These are phyloP conservation scores for Geoglossum glabrum DNA, from an alignment of 495 filamentous ascomycete genomes.

Conservation along the genomic window DNA sequence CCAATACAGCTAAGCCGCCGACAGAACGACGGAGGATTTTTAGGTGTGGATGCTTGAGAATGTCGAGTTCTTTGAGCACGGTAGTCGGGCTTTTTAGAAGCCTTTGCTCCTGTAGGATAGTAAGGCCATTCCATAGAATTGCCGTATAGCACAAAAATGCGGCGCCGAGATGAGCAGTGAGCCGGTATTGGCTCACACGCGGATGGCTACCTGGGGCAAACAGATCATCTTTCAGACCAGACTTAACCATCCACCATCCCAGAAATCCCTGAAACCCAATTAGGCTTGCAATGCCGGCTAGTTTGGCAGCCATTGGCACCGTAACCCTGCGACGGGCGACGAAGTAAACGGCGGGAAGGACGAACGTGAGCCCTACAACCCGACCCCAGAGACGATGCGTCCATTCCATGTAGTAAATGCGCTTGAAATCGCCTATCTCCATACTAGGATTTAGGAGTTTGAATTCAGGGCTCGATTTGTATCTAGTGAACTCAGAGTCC, in stretches of 20 bases:
- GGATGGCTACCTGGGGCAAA: constrained; percentile 82
- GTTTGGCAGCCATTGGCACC: constrained; percentile 47
- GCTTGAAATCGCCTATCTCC: constrained; percentile 81
- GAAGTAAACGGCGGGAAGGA: constrained; percentile 75
- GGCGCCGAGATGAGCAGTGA: constrained; percentile 72
- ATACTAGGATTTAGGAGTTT: constrained; percentile 77
- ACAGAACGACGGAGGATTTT: constrained; percentile 54
- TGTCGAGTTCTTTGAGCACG: constrained; percentile 31
- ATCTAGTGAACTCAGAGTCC: constrained; percentile 82
- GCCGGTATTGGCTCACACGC: constrained; percentile 80
- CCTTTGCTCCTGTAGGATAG: constrained; percentile 52
- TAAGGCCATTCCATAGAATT: constrained; percentile 85
- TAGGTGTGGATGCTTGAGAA: constrained; percentile 43
- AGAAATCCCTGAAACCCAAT: constrained; percentile 93
- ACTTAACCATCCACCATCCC: constrained; percentile 99
- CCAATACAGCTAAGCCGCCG: constrained; percentile 47
- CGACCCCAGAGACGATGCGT: constrained; percentile 90
- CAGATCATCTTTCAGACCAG: constrained; percentile 79
- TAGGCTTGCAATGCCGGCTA: constrained; percentile 67
- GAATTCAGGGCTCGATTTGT: constrained; percentile 79
- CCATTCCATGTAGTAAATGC: constrained; percentile 99
- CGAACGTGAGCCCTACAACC: constrained; percentile 72
- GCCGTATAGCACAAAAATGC: constrained; percentile 80
- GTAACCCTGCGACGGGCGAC: constrained; percentile 63
- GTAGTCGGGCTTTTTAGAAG: constrained; percentile 40